Conservation (phyloP, 2,329 filamentous ascomycete species). For the Penicillium sp. region DNA sequence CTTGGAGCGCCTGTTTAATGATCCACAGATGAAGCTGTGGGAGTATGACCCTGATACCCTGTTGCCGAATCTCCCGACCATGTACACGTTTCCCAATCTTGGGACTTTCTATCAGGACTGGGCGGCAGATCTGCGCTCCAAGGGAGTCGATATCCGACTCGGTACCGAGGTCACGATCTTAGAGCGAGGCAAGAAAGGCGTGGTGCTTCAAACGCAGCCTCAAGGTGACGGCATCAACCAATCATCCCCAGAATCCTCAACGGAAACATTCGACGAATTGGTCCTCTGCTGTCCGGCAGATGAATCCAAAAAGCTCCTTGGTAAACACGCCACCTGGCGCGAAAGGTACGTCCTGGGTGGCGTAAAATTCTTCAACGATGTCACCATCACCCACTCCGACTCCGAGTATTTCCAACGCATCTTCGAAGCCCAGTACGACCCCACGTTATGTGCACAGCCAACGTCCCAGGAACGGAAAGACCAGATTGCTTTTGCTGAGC, state of each 20-base stretch:
- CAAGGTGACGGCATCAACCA: neutral
- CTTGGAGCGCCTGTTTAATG: conserved; percentile 59
- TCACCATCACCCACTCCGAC: conserved; percentile 61
- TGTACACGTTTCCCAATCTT: conserved; percentile 62
- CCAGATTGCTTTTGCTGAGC: conserved; percentile 49
- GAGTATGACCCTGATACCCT: conserved; percentile 56
- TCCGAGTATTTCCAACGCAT: conserved; percentile 56
- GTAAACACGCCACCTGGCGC: conserved; percentile 53
- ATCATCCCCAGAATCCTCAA: conserved; percentile 24
- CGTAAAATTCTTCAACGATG: conserved; percentile 62
- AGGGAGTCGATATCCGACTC: conserved; percentile 56
- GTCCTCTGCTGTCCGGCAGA: conserved; percentile 58
- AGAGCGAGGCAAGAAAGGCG: conserved; percentile 51
- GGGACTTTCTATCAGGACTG: conserved; percentile 57
- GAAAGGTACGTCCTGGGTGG: conserved; percentile 68
- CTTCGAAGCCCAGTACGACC: conserved; percentile 55
- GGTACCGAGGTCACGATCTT: conserved; percentile 38
- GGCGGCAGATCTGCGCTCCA: conserved; percentile 51
- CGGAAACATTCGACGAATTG: conserved; percentile 56
- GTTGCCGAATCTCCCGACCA: conserved; percentile 54
- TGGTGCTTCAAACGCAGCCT: conserved; percentile 42
- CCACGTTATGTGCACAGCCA: conserved; percentile 50
- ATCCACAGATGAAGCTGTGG: conserved; percentile 60
- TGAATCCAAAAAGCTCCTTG: conserved; percentile 54
- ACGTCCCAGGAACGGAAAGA: conserved; percentile 45